These are phyloP conservation scores for Macrolepiota dolichaula DNA, from an alignment of 768 basidiomycete genomes.

Conservation along the genomic window DNA sequence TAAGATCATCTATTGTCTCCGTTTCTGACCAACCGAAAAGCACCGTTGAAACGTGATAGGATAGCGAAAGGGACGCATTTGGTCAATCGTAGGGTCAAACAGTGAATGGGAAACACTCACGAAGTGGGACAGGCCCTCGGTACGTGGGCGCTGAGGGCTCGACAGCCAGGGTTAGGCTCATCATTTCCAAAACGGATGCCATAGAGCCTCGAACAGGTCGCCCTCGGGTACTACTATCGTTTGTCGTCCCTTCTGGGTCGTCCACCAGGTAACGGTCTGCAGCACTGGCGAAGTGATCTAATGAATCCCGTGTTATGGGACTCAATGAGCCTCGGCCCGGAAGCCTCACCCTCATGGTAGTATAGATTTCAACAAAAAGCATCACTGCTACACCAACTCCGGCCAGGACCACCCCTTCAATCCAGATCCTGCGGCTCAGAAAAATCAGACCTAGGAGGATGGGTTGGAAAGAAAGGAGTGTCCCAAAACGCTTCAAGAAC, in stretches of 20 bases:
- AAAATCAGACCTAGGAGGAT: constrained; percentile 72
- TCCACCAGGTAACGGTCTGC: constrained; percentile 42
- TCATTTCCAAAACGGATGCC: constrained; percentile 82
- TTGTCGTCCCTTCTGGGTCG: constrained; percentile 48
- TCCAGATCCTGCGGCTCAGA: constrained; percentile 65
- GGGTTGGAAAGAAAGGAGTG: constrained; percentile 70
- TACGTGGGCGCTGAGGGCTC: constrained; percentile 55
- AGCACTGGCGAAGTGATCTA: constrained; percentile 47
- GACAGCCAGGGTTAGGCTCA: constrained; percentile 74
- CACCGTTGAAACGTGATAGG: not conserved
- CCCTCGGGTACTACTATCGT: constrained; percentile 40
- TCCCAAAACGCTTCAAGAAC: constrained; percentile 70
- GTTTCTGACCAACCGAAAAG: constrained; percentile 42
- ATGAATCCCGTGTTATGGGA: constrained; percentile 52
- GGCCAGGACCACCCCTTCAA: constrained; percentile 62
- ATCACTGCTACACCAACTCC: constrained; percentile 53
- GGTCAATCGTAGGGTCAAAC: constrained; percentile 7
- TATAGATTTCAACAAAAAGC: constrained; percentile 59
- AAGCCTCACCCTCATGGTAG: constrained; percentile 42
- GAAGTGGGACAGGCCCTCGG: constrained; percentile 62
- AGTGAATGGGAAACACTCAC: constrained; percentile 38
- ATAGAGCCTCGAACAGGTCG: constrained; percentile 62
- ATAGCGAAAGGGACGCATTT: constrained; percentile 3
- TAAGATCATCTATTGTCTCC: constrained; percentile 78
- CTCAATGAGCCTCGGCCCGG: constrained; percentile 50